These are phyloP conservation scores for Tulasnella sp. DNA, from an alignment of 768 basidiomycete species.

Conservation along the genomic window DNA sequence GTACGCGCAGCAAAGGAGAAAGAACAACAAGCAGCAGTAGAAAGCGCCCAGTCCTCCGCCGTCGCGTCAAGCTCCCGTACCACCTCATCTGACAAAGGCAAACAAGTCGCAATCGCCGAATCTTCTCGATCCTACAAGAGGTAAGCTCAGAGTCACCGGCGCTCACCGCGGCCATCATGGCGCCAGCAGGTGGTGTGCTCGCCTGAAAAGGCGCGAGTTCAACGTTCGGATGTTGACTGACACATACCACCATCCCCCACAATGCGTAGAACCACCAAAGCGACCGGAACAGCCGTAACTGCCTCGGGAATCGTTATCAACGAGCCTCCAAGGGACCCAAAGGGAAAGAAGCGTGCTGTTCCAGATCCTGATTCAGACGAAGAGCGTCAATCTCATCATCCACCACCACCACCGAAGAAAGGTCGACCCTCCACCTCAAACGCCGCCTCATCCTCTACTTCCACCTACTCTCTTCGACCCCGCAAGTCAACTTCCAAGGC, in stretches of 20 bases:
- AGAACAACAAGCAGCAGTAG: constrained; percentile 36
- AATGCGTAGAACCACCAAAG: constrained; percentile 21
- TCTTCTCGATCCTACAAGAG: constrained; percentile 54
- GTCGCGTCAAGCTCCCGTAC: constrained; percentile 30
- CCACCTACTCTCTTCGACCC: constrained; percentile 67
- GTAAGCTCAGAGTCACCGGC: constrained; percentile 43
- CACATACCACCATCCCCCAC: constrained; percentile 23
- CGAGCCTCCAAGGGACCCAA: constrained; percentile 69
- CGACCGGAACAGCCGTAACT: constrained; percentile 30
- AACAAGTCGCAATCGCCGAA: constrained; percentile 56
- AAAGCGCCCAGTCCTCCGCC: constrained; percentile 29
- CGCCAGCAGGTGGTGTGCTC: constrained; percentile 25
- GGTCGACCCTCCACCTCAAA: constrained; percentile 21
- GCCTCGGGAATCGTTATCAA: constrained; percentile 58
- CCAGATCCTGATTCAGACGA: constrained; percentile 67
- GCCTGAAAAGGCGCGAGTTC: constrained; percentile 29
- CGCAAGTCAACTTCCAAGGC: constrained; percentile 40
- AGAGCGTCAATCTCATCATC: constrained; percentile 39
- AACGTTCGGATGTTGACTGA: constrained; percentile 16
- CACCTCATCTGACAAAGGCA: constrained; percentile 49
- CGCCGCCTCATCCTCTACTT: constrained; percentile 44
- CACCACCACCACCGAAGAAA: constrained; percentile 22
- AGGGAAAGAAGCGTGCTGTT: constrained; percentile 89
- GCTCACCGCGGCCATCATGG: not conserved
- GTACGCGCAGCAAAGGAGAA: constrained; percentile 34